Base-by-base conservation (phyloP, 768 basidiomycete species). In the Naganishia antarctica region DNA sequence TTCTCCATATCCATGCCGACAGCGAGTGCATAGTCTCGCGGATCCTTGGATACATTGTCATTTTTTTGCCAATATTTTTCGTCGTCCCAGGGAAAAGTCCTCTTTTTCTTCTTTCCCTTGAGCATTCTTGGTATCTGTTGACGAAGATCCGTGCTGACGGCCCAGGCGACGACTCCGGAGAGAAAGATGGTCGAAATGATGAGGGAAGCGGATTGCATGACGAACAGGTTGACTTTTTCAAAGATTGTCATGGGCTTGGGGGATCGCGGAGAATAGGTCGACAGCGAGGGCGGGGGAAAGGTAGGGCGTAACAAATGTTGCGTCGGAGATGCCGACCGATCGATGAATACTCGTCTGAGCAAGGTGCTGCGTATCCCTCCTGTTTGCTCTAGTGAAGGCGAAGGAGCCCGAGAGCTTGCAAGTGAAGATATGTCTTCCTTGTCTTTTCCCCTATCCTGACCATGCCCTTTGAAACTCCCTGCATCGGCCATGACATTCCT, bases 1-100 rank as follows among this genome's bases (percentile, higher is more conserved):
- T 82, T 76, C 43, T 78, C 73, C 16, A 82, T 80, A 57, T 81
- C 80, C 70, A 80, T 78, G 8, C 81, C 81, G 21, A 79, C 77
- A 40, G 76, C 73, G 15, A 65, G 70, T 2, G 81, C 82, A 71
- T 82, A 82, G 71, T 81, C 81, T 60, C 66, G 66, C n/a, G 81
- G 78, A 63, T 82, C 79, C 58, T 80, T 80, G 41, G 70, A 69
- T 62, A 78, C 76, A 60, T 73, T 72, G 58, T 81, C 81, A 29
- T 76, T 69, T 49, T 71, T 72, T 63, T 71, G 69, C 76, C 78
- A 79, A 51, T 76, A 73, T 37, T 68, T 69, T 4, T 75, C 73
- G 43, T 79, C 73, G 60, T 82, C 81, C 81, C 81, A 82, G 28
- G 74, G 73, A 53, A 74, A 73, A 18, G 51, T 65, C 61, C 64